phyloP scores from a whole-genome alignment of 2,329 filamentous ascomycete genomes.

The Colletotrichum incanum region DNA sequence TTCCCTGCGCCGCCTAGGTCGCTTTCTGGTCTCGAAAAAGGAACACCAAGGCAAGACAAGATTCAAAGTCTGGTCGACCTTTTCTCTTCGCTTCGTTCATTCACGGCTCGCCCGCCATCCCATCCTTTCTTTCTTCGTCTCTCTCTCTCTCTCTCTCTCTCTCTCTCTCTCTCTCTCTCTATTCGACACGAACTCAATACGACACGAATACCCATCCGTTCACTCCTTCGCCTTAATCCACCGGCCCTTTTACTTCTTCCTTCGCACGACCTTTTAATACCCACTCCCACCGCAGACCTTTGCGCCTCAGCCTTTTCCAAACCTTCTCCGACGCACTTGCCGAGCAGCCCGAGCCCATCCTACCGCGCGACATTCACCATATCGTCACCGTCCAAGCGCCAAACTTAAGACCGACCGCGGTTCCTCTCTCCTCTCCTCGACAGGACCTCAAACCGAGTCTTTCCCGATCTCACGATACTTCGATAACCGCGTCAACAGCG shows the following conservation, averaged over 20 bases:
- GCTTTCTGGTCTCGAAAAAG: constrained; percentile 36
- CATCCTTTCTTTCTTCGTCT: constrained; percentile 27
- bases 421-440: constrained; percentile 1
- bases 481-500: constrained; percentile 12
- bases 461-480: constrained; percentile 3
- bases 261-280: constrained; percentile 41
- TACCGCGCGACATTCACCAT: constrained; percentile 19
- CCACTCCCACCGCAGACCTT: constrained; percentile 26
- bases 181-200: constrained; percentile 26
- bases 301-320: constrained; percentile 36
- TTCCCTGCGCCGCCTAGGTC: constrained; percentile 27
- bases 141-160: constrained; percentile 32
- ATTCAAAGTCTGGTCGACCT: constrained; percentile 8
- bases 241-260: constrained; percentile 28
- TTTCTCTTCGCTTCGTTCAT: constrained; percentile 34
- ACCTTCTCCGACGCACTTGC: constrained; percentile 14
- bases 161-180: constrained; percentile 29
- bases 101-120: constrained; percentile 34
- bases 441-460: constrained; percentile 1
- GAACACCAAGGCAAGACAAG: constrained; percentile 35
- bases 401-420: constrained; percentile 12
- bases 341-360: constrained; percentile 25
- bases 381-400: constrained; percentile 35
- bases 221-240: constrained; percentile 32
- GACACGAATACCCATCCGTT: constrained; percentile 21